Conservation (phyloP, 2,329 filamentous ascomycete species). For the Botryotinia globosa region DNA sequence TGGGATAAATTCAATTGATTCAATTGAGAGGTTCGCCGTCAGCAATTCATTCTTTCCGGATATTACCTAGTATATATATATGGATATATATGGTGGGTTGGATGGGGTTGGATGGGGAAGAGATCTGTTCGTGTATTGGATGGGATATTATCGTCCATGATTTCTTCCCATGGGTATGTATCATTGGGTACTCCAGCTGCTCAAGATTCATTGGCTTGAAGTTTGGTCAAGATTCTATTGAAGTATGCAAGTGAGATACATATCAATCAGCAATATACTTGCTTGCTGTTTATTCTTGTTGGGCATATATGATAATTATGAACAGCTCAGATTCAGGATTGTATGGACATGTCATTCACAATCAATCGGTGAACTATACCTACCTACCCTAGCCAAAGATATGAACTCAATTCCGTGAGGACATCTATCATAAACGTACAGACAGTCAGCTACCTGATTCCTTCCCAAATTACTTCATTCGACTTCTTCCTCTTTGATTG, state of each 20-base stretch:
- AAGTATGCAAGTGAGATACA: background rate
- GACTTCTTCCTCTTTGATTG: background rate
- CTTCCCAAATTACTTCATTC: background rate
- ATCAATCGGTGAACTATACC: background rate
- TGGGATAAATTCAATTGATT: constrained; percentile 1
- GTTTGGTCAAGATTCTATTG: background rate
- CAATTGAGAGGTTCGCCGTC: background rate
- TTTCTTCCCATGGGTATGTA: background rate
- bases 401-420: background rate
- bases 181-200: background rate
- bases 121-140: background rate
- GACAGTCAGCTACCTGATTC: background rate
- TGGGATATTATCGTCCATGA: background rate
- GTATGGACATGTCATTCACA: background rate
- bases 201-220: background rate
- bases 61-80: background rate
- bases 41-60: background rate
- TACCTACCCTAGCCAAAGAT: background rate
- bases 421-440: background rate
- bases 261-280: background rate
- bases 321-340: too few relatives aligned
- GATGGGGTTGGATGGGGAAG: background rate
- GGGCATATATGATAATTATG: too few relatives aligned
- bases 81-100: background rate
- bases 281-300: background rate